phyloP scores from a whole-genome alignment of 306 rosid species.

The Gastrolobium bilobum region DNA sequence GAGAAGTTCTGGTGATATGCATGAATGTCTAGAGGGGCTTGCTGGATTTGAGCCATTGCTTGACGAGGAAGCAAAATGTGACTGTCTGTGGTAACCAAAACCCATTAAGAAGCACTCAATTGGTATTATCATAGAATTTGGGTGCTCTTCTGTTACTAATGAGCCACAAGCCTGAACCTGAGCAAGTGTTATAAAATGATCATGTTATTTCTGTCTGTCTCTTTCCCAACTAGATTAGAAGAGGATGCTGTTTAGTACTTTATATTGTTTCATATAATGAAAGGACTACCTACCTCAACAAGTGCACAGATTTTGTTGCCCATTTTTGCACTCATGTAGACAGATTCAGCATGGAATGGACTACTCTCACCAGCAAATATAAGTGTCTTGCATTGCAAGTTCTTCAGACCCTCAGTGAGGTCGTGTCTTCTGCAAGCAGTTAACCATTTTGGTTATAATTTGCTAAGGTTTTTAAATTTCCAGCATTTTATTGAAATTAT shows the following conservation, averaged over 20 bases:
- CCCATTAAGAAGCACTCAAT: conserved; percentile 81
- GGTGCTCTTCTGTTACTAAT: conserved; percentile 88
- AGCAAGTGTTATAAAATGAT: conserved; percentile 14
- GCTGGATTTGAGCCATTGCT: conserved; percentile 69
- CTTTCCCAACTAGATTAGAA: conserved; percentile 7
- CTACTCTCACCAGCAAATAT: conserved; percentile 88
- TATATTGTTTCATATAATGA: conserved; percentile 2
- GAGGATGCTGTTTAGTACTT: background rate
- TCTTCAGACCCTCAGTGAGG: conserved; percentile 70
- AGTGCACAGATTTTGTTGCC: conserved; percentile 70
- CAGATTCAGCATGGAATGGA: conserved; percentile 79
- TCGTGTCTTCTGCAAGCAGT: conserved; percentile 74
- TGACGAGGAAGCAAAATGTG: conserved; percentile 60
- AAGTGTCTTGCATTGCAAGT: conserved; percentile 79
- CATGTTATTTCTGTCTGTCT: conserved; percentile 26
- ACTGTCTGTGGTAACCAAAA: conserved; percentile 70
- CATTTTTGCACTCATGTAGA: conserved; percentile 72
- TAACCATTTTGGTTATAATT: conserved; percentile 26
- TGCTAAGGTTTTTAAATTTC: conserved; percentile 17
- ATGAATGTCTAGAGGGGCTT: conserved; percentile 63
- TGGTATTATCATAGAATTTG: conserved; percentile 78
- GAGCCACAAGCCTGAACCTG: conserved; percentile 93
- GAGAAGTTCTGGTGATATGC: conserved; percentile 82
- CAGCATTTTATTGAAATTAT: conserved; percentile 11
- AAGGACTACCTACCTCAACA: conserved; percentile 69